A percentile compares a stretch with the other conserved stretches of the same genome.
phyloP scores from a whole-genome alignment of 1,284 basidiomycete genomes.

The Microbotryomycetes sp. region DNA sequence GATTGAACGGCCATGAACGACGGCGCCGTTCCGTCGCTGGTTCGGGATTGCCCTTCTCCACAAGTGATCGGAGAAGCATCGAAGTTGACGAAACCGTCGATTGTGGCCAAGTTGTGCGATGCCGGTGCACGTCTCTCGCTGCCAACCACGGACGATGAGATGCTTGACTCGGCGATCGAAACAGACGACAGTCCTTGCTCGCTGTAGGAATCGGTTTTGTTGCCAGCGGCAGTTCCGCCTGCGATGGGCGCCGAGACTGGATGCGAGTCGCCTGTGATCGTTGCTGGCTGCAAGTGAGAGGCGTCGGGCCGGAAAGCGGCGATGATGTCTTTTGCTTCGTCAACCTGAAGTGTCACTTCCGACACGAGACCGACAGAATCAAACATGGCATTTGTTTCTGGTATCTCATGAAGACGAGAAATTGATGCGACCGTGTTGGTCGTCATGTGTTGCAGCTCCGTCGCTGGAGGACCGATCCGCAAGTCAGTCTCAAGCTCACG shows the following conservation, averaged over 20 bases:
- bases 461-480: neutral
- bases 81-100: conserved; percentile 16
- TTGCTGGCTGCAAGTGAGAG: conserved; percentile 5
- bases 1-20: conserved; percentile 3
- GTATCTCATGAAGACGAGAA: neutral
- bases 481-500: neutral
- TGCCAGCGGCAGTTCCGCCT: too few relatives aligned
- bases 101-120: conserved; percentile 1
- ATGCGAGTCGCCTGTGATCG: neutral
- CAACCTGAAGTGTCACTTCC: conserved; percentile 2
- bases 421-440: conserved; percentile 10
- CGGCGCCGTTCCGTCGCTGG: neutral
- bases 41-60: neutral
- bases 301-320: conserved; percentile 6
- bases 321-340: conserved; percentile 7
- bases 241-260: neutral
- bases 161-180: conserved; percentile 10
- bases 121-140: neutral
- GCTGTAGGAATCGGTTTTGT: conserved; percentile 3
- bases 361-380: conserved; percentile 12
- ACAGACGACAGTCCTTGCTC: conserved; percentile 10
- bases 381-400: conserved; percentile 10
- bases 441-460: conserved; percentile 5
- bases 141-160: neutral
- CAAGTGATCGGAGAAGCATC: conserved; percentile 3